Evolutionary conservation across 176 grass and related monocot species (phyloP).

Genomic region (Lolium multiflorum): DNA sequence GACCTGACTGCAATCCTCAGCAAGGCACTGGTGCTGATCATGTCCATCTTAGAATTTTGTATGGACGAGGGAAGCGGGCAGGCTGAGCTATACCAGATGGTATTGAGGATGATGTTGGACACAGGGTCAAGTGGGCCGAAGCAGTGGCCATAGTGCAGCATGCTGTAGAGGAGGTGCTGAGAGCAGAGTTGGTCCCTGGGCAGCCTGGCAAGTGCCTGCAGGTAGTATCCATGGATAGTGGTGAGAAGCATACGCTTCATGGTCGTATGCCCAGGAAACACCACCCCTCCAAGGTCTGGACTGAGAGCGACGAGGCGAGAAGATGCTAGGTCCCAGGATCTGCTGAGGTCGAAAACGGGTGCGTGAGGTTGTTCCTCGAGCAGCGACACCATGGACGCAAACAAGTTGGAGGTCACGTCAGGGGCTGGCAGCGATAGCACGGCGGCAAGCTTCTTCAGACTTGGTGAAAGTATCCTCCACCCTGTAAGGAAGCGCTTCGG

Average conservation of each 20-base stretch:
- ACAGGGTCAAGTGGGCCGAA: neutral
- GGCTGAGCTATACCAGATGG: neutral
- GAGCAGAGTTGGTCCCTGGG: neutral
- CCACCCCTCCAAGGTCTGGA: neutral
- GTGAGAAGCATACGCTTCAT: neutral
- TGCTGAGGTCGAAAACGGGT: neutral
- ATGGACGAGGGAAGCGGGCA: neutral
- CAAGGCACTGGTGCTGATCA: neutral
- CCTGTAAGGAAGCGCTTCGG: neutral
- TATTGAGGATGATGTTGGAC: neutral
- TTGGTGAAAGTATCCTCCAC: neutral
- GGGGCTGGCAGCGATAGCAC: neutral
- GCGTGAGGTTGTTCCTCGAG: neutral
- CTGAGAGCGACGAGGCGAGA: neutral
- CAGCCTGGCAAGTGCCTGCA: constrained; percentile 5
- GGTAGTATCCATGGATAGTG: constrained; percentile 31
- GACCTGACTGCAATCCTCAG: neutral
- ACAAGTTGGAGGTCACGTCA: neutral
- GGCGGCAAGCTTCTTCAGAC: neutral
- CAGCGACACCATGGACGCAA: neutral
- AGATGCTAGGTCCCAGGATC: neutral
- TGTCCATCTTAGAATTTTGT: neutral
- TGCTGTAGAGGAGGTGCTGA: neutral
- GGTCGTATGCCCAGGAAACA: neutral
- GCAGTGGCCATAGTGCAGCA: neutral